phyloP scores from a whole-genome alignment of 1,284 basidiomycete genomes.

The Sphaerobolus stellatus region DNA sequence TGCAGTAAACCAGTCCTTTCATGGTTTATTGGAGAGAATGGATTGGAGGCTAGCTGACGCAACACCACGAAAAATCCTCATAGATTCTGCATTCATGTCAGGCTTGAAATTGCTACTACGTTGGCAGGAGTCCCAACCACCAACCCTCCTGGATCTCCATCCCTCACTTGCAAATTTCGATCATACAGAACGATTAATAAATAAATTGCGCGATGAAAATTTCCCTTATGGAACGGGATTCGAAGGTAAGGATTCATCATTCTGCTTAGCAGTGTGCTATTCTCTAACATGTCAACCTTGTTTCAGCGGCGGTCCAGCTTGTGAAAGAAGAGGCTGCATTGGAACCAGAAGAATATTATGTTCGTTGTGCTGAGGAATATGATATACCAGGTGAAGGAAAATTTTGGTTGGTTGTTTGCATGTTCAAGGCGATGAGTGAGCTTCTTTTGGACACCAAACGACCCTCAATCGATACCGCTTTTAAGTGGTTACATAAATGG shows the following conservation, averaged over 20 bases:
- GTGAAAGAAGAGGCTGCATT: background rate
- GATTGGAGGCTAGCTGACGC: slow-evolving; percentile 29
- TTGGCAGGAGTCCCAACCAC: slow-evolving; percentile 12
- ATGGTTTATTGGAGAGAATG: slow-evolving; percentile 13
- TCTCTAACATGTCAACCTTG: too few relatives aligned
- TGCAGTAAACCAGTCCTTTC: slow-evolving; percentile 3
- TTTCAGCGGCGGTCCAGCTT: background rate
- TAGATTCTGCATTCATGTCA: slow-evolving; percentile 24
- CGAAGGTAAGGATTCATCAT: slow-evolving; percentile 16
- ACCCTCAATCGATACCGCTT: slow-evolving; percentile 26
- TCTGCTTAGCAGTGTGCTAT: background rate
- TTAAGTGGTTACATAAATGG: slow-evolving; percentile 25
- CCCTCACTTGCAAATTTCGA: slow-evolving; percentile 28
- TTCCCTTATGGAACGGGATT: slow-evolving; percentile 27
- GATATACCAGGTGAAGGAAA: background rate
- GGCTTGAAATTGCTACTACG: slow-evolving; percentile 17
- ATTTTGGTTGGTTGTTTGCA: slow-evolving; percentile 22
- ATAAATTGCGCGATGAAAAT: slow-evolving; percentile 12
- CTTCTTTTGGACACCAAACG: slow-evolving; percentile 17
- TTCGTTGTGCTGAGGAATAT: slow-evolving; percentile 14
- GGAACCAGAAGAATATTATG: slow-evolving; percentile 12
- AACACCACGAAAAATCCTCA: slow-evolving; percentile 23
- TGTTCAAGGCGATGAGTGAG: slow-evolving; percentile 22
- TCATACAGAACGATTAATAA: slow-evolving; percentile 22
- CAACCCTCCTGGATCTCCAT: slow-evolving; percentile 23